phyloP scores from a whole-genome alignment of 2,329 filamentous ascomycete species.

The Fusarium sp. region DNA sequence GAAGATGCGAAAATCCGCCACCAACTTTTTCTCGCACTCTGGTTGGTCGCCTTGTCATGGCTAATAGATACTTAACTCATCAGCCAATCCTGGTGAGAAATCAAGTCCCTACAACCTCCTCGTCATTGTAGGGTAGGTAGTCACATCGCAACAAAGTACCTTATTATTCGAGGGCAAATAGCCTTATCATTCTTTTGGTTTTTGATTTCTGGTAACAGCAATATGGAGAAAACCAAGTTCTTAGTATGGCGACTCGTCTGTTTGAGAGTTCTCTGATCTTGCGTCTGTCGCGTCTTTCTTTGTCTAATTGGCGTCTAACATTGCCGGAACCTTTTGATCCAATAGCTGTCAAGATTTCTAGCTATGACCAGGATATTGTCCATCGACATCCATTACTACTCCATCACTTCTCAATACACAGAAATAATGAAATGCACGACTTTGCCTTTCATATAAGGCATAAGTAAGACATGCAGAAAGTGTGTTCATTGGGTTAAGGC shows the following conservation, averaged over 20 bases:
- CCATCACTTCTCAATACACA: background rate
- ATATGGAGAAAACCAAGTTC: background rate
- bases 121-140: background rate
- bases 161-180: background rate
- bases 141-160: background rate
- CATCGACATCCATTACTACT: too few species aligned
- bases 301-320: background rate
- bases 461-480: background rate
- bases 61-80: background rate
- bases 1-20: slow-evolving; percentile 15
- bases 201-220: background rate
- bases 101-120: background rate
- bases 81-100: background rate
- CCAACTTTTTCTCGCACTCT: slow-evolving; percentile 23
- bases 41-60: background rate
- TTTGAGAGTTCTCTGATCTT: background rate
- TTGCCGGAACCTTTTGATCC: background rate
- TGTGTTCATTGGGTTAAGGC: too few species aligned
- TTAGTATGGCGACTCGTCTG: background rate
- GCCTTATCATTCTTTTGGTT: background rate
- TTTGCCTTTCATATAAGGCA: background rate
- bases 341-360: background rate
- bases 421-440: background rate
- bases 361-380: background rate
- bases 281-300: background rate